Evolutionary conservation across 2,329 filamentous ascomycete genomes (phyloP).

Genomic region (Colletotrichum somersetense): DNA sequence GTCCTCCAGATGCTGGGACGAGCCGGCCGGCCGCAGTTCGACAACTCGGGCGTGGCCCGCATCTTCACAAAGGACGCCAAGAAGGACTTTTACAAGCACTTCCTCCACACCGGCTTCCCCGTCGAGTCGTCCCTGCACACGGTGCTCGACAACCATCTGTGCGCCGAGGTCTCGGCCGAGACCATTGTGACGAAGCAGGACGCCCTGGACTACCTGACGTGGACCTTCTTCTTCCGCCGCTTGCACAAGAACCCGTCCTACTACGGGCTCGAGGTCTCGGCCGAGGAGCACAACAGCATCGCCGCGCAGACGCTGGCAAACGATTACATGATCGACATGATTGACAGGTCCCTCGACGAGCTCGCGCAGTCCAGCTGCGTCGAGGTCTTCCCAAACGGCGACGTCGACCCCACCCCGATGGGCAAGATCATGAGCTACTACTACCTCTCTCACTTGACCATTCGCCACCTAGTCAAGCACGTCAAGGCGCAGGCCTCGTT

Average conservation of each 20-base stretch:
- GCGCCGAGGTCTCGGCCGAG: constrained; percentile 92
- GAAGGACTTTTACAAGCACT: constrained; percentile 99
- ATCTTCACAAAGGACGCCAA: constrained; percentile 98
- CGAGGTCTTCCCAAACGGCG: constrained; percentile 84
- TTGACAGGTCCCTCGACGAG: constrained; percentile 86
- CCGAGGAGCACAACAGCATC: constrained; percentile 91
- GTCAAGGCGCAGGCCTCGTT: constrained; percentile 83
- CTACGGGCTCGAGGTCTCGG: constrained; percentile 93
- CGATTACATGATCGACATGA: constrained; percentile 93
- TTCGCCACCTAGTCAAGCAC: constrained; percentile 83
- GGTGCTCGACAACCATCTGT: constrained; percentile 95
- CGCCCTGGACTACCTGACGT: constrained; percentile 95
- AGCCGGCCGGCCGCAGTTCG: constrained; percentile 95
- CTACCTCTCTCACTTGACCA: constrained; percentile 95
- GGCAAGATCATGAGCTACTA: constrained; percentile 99
- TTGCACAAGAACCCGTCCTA: constrained; percentile 99
- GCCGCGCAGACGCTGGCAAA: constrained; percentile 89
- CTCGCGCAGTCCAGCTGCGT: constrained; percentile 89
- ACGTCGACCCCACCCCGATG: constrained; percentile 89
- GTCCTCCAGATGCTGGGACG: constrained; percentile 98
- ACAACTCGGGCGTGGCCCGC: constrained; percentile 92
- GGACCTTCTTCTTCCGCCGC: constrained; percentile 99
- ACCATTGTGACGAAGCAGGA: constrained; percentile 96
- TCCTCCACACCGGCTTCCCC: constrained; percentile 96
- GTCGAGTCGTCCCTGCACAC: constrained; percentile 97